Percentiles rank a stretch among this genome's conserved stretches.
These are phyloP conservation scores for Stygiomarasmius scandens DNA, from an alignment of 1,284 basidiomycete species.

Conservation along the genomic window DNA sequence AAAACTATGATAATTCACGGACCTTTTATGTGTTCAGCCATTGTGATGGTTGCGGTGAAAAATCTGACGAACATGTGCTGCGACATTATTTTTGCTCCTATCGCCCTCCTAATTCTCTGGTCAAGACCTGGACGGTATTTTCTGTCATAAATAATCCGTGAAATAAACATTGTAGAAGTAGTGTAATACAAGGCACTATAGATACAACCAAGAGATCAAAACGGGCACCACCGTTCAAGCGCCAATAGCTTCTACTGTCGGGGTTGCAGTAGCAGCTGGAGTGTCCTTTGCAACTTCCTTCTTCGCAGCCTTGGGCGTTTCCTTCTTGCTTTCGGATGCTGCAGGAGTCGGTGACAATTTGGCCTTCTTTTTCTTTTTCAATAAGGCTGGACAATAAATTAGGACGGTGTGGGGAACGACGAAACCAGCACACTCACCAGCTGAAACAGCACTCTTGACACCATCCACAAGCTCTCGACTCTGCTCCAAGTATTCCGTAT, in stretches of 20 bases:
- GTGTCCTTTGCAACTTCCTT: conserved; percentile 13
- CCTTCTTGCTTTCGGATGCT: conserved; percentile 23
- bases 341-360: conserved; percentile 48
- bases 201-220: conserved; percentile 1
- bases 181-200: neutral
- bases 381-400: conserved; percentile 47
- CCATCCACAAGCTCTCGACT: conserved; percentile 90
- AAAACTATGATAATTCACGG: too few species aligned
- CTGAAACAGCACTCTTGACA: conserved; percentile 88
- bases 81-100: too few species aligned
- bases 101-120: too few species aligned
- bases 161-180: neutral
- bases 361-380: conserved; percentile 88
- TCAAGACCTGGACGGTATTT: too few species aligned
- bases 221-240: conserved; percentile 25
- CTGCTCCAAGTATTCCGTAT: conserved; percentile 91
- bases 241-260: conserved; percentile 34
- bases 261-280: conserved; percentile 16
- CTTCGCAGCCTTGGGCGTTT: conserved; percentile 15
- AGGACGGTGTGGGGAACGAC: neutral
- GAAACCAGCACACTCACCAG: conserved; percentile 50
- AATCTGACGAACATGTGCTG: too few species aligned
- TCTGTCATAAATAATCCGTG: too few species aligned
- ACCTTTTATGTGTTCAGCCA: too few species aligned
- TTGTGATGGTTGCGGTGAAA: too few species aligned